Conservation (phyloP, 768 basidiomycete genomes). For the Pisolithus sp. region DNA sequence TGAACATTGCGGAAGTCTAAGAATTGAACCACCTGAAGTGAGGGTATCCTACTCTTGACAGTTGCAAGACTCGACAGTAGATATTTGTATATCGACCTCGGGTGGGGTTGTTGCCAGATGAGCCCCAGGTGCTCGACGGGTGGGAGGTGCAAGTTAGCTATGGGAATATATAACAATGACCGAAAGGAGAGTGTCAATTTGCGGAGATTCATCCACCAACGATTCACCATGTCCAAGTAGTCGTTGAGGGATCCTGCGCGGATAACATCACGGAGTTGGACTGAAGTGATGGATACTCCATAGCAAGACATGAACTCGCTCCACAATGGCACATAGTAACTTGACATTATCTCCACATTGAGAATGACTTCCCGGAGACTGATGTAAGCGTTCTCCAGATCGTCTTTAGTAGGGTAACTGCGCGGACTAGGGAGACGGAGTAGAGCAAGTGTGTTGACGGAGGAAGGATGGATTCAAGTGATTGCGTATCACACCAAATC, state of each 20-base stretch:
- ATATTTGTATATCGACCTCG: not conserved
- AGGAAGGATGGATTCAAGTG: conserved; percentile 1
- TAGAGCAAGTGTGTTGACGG: conserved; percentile 11
- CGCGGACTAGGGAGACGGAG: no score
- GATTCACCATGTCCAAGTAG: conserved; percentile 6
- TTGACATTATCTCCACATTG: not conserved
- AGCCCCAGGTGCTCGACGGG: conserved; percentile 14
- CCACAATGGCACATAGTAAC: conserved; percentile 2
- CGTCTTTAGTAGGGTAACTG: no score
- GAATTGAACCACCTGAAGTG: conserved; percentile 18
- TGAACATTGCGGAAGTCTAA: conserved; percentile 8
- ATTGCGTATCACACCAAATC: not conserved
- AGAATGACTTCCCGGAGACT: conserved; percentile 17
- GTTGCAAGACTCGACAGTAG: conserved; percentile 9
- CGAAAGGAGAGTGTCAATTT: conserved; percentile 12
- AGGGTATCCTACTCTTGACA: conserved; percentile 9
- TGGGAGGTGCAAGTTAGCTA: conserved; percentile 3
- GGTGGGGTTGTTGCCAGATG: not conserved
- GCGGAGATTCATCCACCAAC: conserved; percentile 11
- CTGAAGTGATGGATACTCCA: conserved; percentile 11
- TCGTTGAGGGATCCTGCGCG: not conserved
- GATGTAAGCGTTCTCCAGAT: not conserved
- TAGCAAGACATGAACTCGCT: conserved; percentile 8
- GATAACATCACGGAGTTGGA: conserved; percentile 4
- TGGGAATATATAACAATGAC: not conserved